These are phyloP conservation scores for Pyrenochaeta sp. DNA, from an alignment of 2,329 filamentous ascomycete species.

Conservation along the genomic window DNA sequence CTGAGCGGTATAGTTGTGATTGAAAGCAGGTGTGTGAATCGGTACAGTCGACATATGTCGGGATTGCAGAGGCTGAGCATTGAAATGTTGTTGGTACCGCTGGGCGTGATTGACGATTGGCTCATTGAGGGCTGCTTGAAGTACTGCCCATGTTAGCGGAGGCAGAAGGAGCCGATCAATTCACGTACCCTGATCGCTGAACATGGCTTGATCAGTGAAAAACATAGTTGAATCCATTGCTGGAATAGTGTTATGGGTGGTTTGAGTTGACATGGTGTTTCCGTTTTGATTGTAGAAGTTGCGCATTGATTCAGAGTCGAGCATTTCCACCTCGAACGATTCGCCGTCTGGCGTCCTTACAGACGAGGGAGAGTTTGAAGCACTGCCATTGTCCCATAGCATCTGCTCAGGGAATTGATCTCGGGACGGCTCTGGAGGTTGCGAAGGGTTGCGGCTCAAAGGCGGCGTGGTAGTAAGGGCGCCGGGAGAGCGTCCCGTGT, in stretches of 20 bases:
- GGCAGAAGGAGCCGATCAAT: neutral
- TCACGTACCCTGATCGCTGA: constrained; percentile 34
- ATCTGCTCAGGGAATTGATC: constrained; percentile 42
- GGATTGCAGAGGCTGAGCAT: constrained; percentile 20
- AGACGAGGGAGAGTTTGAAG: constrained; percentile 47
- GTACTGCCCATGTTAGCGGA: constrained; percentile 30
- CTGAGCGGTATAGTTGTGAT: constrained; percentile 36
- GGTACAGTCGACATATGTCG: constrained; percentile 26
- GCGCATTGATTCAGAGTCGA: constrained; percentile 37
- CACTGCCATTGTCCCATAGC: constrained; percentile 43
- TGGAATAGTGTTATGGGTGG: constrained; percentile 28
- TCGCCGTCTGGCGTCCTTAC: constrained; percentile 46
- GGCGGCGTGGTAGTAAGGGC: constrained; percentile 44
- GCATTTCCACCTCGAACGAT: constrained; percentile 43
- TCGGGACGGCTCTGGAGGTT: constrained; percentile 36
- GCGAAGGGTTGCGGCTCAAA: constrained; percentile 42
- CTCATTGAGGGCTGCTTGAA: constrained; percentile 33
- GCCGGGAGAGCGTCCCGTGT: constrained; percentile 43
- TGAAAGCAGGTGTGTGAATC: constrained; percentile 25
- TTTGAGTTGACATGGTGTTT: constrained; percentile 35
- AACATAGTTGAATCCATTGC: constrained; percentile 32
- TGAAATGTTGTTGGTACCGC: constrained; percentile 31
- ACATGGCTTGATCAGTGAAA: constrained; percentile 29
- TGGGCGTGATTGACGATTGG: constrained; percentile 32
- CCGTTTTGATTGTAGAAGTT: constrained; percentile 38